Evolutionary conservation across 1,284 basidiomycete genomes (phyloP).

Genomic region (Singerocomus inundabilis): DNA sequence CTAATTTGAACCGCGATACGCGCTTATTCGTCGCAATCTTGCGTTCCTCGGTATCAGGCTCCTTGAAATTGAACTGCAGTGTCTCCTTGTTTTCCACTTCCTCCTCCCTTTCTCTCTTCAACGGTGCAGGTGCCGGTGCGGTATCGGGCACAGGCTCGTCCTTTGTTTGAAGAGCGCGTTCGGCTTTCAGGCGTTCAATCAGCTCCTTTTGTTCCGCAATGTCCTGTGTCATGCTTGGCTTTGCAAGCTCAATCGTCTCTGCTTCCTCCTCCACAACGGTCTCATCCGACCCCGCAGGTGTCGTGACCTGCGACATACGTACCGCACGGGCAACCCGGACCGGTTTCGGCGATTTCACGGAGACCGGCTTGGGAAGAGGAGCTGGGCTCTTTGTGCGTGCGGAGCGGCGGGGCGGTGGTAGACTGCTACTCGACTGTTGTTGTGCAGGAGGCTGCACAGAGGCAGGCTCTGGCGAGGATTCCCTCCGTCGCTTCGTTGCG

Average conservation of each 20-base stretch:
- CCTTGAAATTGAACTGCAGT: slow-evolving; percentile 61
- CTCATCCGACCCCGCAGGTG: slow-evolving; percentile 57
- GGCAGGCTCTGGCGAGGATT: slow-evolving; percentile 48
- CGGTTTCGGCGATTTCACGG: slow-evolving; percentile 37
- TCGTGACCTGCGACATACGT: slow-evolving; percentile 42
- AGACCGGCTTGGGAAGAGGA: slow-evolving; percentile 27
- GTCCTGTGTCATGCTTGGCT: slow-evolving; percentile 64
- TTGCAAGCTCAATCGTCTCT: slow-evolving; percentile 49
- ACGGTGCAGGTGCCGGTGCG: slow-evolving; percentile 20
- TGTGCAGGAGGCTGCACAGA: slow-evolving; percentile 24
- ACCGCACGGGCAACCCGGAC: slow-evolving; percentile 38
- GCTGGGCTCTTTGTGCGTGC: slow-evolving; percentile 55
- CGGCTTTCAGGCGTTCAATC: slow-evolving; percentile 62
- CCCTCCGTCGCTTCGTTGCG: slow-evolving; percentile 62
- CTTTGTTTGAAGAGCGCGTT: slow-evolving; percentile 33
- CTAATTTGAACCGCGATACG: slow-evolving; percentile 47
- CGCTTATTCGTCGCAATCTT: slow-evolving; percentile 64
- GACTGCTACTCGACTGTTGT: slow-evolving; percentile 23
- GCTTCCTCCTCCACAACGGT: slow-evolving; percentile 59
- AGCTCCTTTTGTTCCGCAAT: slow-evolving; percentile 69
- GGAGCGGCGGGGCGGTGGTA: slow-evolving; percentile 44
- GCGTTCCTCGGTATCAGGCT: slow-evolving; percentile 56
- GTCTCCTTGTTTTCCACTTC: slow-evolving; percentile 36
- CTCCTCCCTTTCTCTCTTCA: slow-evolving; percentile 58
- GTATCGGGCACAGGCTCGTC: slow-evolving; percentile 23